phyloP scores from a whole-genome alignment of 2,329 filamentous ascomycete species.

The Calonectria multiphialidica region DNA sequence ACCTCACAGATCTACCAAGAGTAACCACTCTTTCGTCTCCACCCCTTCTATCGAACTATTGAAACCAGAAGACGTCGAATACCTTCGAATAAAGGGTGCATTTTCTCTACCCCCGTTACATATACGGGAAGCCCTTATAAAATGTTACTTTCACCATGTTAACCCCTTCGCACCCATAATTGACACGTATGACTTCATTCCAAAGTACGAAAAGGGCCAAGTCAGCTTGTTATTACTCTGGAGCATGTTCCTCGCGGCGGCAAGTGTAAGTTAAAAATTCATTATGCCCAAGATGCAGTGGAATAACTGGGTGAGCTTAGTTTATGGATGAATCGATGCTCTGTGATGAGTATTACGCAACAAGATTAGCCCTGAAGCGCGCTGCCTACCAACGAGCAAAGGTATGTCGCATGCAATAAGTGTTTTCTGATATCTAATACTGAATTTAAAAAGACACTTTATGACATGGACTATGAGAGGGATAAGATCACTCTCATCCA shows the following conservation, averaged over 20 bases:
- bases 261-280: constrained; percentile 45
- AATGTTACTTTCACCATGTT: constrained; percentile 41
- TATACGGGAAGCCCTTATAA: constrained; percentile 30
- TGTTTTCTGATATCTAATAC: not conserved
- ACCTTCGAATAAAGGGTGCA: constrained; percentile 28
- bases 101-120: constrained; percentile 30
- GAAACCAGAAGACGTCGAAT: constrained; percentile 22
- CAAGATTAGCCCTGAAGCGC: constrained; percentile 23
- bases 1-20: constrained; percentile 4
- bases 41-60: constrained; percentile 17
- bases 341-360: constrained; percentile 1
- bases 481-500: constrained; percentile 56
- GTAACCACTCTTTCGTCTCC: constrained; percentile 25
- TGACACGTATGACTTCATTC: constrained; percentile 34
- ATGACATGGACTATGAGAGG: constrained; percentile 50
- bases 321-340: constrained; percentile 22
- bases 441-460: constrained; percentile 34
- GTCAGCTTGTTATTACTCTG: constrained; percentile 39
- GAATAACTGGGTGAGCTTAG: not conserved
- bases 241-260: constrained; percentile 47
- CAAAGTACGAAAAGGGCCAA: constrained; percentile 22
- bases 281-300: not conserved
- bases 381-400: constrained; percentile 29
- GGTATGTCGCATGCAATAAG: not conserved
- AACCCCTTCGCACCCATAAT: constrained; percentile 42